phyloP scores from a whole-genome alignment of 148 eudicot species.

The Salicornia ramosissima region DNA sequence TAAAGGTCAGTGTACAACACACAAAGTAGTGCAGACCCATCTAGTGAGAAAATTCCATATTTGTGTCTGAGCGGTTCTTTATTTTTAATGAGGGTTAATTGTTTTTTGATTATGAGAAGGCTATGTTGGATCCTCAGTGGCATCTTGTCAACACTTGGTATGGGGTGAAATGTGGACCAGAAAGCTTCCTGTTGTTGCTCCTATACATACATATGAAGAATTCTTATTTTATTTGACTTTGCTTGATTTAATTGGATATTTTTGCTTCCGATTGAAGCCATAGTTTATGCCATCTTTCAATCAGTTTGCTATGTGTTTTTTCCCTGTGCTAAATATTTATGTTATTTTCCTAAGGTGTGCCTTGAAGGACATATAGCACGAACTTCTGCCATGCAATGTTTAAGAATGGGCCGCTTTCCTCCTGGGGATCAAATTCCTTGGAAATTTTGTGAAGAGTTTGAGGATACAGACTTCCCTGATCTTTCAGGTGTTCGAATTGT shows the following conservation, averaged over 20 bases:
- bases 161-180: too few relatives aligned
- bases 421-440: conserved; percentile 70
- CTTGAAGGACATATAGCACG: conserved; percentile 63
- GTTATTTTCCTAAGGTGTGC: conserved; percentile 30
- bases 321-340: neutral
- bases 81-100: too few relatives aligned
- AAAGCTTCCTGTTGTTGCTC: too few relatives aligned
- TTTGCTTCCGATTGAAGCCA: neutral
- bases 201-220: too few relatives aligned
- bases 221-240: neutral
- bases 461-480: conserved; percentile 46
- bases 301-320: neutral
- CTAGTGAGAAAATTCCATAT: too few relatives aligned
- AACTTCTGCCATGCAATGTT: conserved; percentile 45
- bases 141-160: too few relatives aligned
- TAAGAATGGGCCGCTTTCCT: conserved; percentile 48
- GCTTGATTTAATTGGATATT: neutral
- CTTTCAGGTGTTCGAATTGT: conserved; percentile 71
- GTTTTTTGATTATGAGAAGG: too few relatives aligned
- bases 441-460: conserved; percentile 57
- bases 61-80: too few relatives aligned
- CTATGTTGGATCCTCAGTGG: too few relatives aligned
- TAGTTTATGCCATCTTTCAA: neutral
- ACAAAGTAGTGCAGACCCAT: too few relatives aligned
- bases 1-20: too few relatives aligned